Conservation (phyloP, 164 flowering plant species). For the Chloranthus sessilifolius region DNA sequence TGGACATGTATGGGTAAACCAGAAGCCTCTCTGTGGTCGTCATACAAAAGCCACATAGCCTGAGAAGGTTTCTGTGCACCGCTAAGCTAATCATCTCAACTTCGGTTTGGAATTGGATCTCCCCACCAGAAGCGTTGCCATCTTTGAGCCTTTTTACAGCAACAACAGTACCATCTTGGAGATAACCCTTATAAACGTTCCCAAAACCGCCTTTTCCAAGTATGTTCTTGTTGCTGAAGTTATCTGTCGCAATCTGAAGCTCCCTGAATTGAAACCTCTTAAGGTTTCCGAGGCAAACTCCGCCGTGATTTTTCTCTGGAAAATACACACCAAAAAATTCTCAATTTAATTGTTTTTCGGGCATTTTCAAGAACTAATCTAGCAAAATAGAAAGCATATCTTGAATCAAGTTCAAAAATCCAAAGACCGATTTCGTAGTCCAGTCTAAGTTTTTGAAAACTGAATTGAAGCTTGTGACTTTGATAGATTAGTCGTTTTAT, state of each 20-base stretch:
- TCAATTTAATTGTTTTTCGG: neutral
- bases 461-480: no score
- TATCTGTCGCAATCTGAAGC: conserved; percentile 60
- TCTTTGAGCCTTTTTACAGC: conserved; percentile 85
- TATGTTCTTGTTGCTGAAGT: conserved; percentile 68
- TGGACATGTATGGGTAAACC: conserved; percentile 77
- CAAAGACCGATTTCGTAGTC: no score
- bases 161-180: conserved; percentile 60
- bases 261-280: conserved; percentile 68
- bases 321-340: no score
- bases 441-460: no score
- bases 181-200: conserved; percentile 65
- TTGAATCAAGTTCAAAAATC: no score
- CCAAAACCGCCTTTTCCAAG: conserved; percentile 82
- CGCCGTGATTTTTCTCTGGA: conserved; percentile 51
- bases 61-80: conserved; percentile 72
- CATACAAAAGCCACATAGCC: conserved; percentile 64
- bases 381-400: no score
- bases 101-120: conserved; percentile 78
- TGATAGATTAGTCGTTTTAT: no score
- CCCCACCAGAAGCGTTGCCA: conserved; percentile 66
- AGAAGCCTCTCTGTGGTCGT: conserved; percentile 62
- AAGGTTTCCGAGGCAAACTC: conserved; percentile 63
- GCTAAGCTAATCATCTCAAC: conserved; percentile 83
- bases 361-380: no score